phyloP scores from a whole-genome alignment of 805 yeast genomes.

The Yarrowia keelungensis region DNA sequence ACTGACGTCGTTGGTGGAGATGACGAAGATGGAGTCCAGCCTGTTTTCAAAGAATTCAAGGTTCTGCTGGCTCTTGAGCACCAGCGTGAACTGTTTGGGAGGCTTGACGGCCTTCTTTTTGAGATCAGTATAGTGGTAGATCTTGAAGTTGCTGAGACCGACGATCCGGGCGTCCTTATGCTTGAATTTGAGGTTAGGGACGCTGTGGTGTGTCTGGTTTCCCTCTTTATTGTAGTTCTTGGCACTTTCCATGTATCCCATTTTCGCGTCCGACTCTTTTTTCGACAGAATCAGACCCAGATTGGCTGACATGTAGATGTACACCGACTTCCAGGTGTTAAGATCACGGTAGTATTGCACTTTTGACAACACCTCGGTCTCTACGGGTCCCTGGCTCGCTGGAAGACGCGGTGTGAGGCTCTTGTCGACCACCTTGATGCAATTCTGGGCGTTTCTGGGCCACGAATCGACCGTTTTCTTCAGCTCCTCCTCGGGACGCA shows the following conservation, averaged over 20 bases:
- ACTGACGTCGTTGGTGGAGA: slow-evolving; percentile 24
- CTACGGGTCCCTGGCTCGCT: background rate
- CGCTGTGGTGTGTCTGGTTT: background rate
- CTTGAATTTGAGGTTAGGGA: slow-evolving; percentile 26
- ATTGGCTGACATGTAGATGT: slow-evolving; percentile 14
- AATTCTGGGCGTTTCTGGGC: slow-evolving; percentile 25
- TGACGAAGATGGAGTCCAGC: slow-evolving; percentile 18
- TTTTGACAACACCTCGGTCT: slow-evolving; percentile 31
- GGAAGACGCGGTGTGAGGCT: slow-evolving; percentile 26
- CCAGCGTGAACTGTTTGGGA: slow-evolving; percentile 35
- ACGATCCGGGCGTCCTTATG: slow-evolving; percentile 27
- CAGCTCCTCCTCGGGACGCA: slow-evolving; percentile 22
- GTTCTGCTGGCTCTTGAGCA: slow-evolving; percentile 26
- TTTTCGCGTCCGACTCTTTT: slow-evolving; percentile 29
- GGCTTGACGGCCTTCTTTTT: slow-evolving; percentile 16
- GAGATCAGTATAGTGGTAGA: slow-evolving; percentile 13
- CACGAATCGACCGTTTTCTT: slow-evolving; percentile 29
- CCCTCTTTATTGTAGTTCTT: slow-evolving; percentile 28
- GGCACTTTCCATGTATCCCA: slow-evolving; percentile 28
- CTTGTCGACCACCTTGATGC: slow-evolving; percentile 18
- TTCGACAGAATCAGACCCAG: slow-evolving; percentile 36
- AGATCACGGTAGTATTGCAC: slow-evolving; percentile 17
- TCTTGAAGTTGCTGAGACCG: slow-evolving; percentile 8
- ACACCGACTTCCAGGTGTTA: slow-evolving; percentile 23
- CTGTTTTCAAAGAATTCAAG: slow-evolving; percentile 26